Percentiles rank a stretch among this genome's conserved stretches.
phyloP scores from a whole-genome alignment of 306 rosid genomes.

The Inga leiocalycina region DNA sequence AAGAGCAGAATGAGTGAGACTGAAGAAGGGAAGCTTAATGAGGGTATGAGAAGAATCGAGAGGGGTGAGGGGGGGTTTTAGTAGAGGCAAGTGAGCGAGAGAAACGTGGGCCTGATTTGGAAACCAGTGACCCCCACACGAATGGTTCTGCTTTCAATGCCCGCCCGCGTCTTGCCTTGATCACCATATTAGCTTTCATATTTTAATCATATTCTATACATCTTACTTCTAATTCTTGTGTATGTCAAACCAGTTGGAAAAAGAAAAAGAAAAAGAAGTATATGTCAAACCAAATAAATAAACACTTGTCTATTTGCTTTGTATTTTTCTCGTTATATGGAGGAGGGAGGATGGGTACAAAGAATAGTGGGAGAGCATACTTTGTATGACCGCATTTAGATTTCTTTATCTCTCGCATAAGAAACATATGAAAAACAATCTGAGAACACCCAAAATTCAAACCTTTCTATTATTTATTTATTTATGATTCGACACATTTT shows the following conservation, averaged over 20 bases:
- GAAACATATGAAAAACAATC: not conserved
- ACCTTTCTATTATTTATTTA: too few relatives aligned
- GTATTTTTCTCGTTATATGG: not conserved
- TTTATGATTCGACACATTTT: too few relatives aligned
- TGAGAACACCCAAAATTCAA: not conserved
- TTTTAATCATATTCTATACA: not conserved
- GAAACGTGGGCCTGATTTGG: slow-evolving; percentile 45
- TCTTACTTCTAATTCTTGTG: not conserved
- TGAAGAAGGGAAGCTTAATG: not conserved
- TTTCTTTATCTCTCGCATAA: not conserved
- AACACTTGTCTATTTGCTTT: not conserved
- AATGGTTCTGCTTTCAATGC: slow-evolving; percentile 40
- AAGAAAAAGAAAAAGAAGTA: not conserved
- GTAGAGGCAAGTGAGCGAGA: slow-evolving; percentile 1
- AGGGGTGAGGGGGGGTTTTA: slow-evolving; percentile 36
- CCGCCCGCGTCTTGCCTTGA: slow-evolving; percentile 24
- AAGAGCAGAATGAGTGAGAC: not conserved
- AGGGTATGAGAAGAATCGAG: not conserved
- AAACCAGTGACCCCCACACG: slow-evolving; percentile 43
- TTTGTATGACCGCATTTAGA: not conserved
- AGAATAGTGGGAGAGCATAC: not conserved
- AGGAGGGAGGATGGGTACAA: not conserved
- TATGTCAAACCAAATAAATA: not conserved
- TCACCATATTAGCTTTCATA: not conserved
- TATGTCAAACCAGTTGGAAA: not conserved